Percentiles rank a stretch among this genome's conserved stretches.
phyloP scores from a whole-genome alignment of 2,329 filamentous ascomycete species.

The Fusarium verticillioides region DNA sequence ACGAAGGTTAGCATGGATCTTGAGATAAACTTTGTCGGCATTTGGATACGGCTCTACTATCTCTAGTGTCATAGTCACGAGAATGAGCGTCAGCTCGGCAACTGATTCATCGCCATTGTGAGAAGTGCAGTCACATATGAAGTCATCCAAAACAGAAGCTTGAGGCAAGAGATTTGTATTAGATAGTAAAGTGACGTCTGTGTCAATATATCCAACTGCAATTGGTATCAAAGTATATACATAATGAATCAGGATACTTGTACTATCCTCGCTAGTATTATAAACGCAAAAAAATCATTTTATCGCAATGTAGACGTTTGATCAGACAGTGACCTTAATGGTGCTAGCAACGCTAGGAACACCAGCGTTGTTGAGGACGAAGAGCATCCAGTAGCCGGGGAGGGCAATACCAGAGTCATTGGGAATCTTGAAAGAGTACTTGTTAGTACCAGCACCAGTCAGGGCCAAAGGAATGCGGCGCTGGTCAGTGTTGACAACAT shows the following conservation, averaged over 20 bases:
- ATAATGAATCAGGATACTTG: constrained; percentile 1
- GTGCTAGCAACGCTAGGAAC: constrained; percentile 35
- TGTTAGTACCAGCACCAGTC: constrained; percentile 19
- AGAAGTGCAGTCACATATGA: neutral
- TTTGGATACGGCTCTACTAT: neutral
- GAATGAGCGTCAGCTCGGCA: neutral
- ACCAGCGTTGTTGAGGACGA: constrained; percentile 30
- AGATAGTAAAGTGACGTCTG: neutral
- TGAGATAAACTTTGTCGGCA: neutral
- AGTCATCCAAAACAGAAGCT: neutral
- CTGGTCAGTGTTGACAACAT: constrained; percentile 38
- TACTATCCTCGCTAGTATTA: neutral
- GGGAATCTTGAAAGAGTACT: constrained; percentile 30
- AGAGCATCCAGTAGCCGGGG: constrained; percentile 39
- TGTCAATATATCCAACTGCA: neutral
- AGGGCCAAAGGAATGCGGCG: constrained; percentile 30
- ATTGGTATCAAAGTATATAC: constrained; percentile 16
- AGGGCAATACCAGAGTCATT: constrained; percentile 31
- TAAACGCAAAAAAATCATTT: neutral
- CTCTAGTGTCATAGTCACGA: neutral
- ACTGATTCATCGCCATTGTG: neutral
- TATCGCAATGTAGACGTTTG: neutral
- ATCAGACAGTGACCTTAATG: constrained; percentile 27
- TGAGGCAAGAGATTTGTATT: constrained; percentile 3
- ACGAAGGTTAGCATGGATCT: neutral